phyloP scores from a whole-genome alignment of 371 early-diverging fungal species.

The Apophysomyces trapeziformis region DNA sequence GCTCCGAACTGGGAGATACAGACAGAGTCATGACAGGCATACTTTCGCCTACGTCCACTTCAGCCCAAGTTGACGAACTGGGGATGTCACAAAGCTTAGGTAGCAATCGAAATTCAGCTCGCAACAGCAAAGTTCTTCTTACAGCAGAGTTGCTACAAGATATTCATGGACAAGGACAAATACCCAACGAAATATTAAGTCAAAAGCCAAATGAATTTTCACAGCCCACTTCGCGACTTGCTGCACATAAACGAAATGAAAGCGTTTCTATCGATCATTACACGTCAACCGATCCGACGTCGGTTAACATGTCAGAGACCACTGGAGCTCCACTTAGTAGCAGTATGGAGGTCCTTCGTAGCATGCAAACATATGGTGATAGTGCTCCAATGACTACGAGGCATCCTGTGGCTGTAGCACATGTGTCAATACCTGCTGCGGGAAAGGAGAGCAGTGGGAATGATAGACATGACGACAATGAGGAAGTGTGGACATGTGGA shows the following conservation, averaged over 20 bases:
- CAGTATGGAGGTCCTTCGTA: slow-evolving; percentile 46
- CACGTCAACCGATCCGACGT: slow-evolving; percentile 15
- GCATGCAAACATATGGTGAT: slow-evolving; percentile 36
- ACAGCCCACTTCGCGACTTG: slow-evolving; percentile 25
- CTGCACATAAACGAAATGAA: slow-evolving; percentile 17
- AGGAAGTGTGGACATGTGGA: slow-evolving; percentile 31
- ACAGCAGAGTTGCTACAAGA: slow-evolving; percentile 18
- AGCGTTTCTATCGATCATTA: slow-evolving; percentile 29
- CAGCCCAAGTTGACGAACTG: slow-evolving; percentile 12
- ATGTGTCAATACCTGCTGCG: slow-evolving; percentile 13
- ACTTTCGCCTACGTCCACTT: slow-evolving; percentile 20
- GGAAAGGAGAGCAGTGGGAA: background rate
- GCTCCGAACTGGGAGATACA: slow-evolving; percentile 41
- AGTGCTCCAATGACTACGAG: slow-evolving; percentile 16
- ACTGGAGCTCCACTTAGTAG: slow-evolving; percentile 35
- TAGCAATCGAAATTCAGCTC: slow-evolving; percentile 33
- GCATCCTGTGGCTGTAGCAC: slow-evolving; percentile 17
- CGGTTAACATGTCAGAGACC: slow-evolving; percentile 8
- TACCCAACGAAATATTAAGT: slow-evolving; percentile 41
- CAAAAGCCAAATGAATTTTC: slow-evolving; percentile 54
- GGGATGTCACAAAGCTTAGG: slow-evolving; percentile 5
- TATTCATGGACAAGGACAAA: slow-evolving; percentile 27
- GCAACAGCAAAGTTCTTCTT: slow-evolving; percentile 32
- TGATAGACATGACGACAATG: slow-evolving; percentile 8
- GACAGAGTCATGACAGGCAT: slow-evolving; percentile 39